Conservation (phyloP, 768 basidiomycete species). For the Phanerochaete sordida region DNA sequence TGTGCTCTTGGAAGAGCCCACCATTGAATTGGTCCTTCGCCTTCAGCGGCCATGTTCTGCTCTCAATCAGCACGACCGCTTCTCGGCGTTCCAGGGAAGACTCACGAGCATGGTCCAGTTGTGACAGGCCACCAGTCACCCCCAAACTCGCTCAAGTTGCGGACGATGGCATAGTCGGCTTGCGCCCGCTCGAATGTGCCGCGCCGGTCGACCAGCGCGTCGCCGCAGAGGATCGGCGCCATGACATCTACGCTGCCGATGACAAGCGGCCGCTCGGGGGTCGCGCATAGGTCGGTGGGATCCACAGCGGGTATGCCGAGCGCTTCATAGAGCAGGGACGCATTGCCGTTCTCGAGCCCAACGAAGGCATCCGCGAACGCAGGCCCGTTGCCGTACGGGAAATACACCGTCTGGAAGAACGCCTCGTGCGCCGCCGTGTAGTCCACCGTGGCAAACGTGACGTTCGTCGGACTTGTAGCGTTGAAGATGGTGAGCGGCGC, state of each 20-base stretch:
- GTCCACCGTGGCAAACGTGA: neutral
- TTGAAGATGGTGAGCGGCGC: neutral
- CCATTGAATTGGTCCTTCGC: neutral
- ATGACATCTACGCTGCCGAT: neutral
- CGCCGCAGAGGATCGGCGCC: neutral
- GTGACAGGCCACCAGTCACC: neutral
- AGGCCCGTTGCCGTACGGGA: neutral
- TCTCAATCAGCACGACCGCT: neutral
- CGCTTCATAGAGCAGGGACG: neutral
- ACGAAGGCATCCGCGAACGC: neutral
- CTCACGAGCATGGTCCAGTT: neutral
- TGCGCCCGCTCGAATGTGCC: neutral
- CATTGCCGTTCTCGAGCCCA: neutral
- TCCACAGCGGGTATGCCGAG: neutral
- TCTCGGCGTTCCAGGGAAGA: neutral
- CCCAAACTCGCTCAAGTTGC: neutral
- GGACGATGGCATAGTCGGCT: neutral
- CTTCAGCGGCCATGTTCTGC: neutral
- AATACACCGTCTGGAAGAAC: neutral
- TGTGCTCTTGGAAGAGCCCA: neutral
- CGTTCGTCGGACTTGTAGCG: neutral
- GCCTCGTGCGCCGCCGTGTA: neutral
- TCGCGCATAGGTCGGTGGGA: neutral
- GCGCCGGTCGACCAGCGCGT: neutral
- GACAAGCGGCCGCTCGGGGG: neutral